Conservation (phyloP, 1,284 basidiomycete genomes). For the Cystobasidiaceae sp. region DNA sequence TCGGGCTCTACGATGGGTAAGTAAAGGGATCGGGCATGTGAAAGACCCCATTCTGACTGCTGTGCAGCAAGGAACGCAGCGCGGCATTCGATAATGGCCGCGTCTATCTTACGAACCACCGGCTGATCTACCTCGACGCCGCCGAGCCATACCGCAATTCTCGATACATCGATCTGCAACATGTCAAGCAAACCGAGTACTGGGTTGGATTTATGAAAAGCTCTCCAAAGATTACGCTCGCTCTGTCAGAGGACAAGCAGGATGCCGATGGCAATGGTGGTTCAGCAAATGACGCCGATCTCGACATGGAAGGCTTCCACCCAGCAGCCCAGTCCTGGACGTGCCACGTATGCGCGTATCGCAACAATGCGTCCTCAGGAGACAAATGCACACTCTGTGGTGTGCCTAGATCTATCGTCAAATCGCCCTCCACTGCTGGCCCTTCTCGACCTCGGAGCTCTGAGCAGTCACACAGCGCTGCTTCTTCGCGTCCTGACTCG, state of each 20-base stretch:
- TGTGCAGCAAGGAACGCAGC: constrained; percentile 68
- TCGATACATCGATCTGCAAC: constrained; percentile 55
- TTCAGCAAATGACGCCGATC: constrained; percentile 1
- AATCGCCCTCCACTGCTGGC: constrained; percentile 41
- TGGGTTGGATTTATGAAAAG: constrained; percentile 89
- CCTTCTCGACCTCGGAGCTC: constrained; percentile 1
- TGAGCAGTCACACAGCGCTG: constrained; percentile 2
- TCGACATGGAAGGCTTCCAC: constrained; percentile 46
- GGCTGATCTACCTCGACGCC: constrained; percentile 73
- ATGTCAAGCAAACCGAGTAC: constrained; percentile 73
- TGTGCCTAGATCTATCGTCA: constrained; percentile 44
- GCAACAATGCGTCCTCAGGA: constrained; percentile 56
- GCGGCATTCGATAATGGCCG: constrained; percentile 65
- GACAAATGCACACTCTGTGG: constrained; percentile 68
- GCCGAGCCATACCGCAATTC: constrained; percentile 50
- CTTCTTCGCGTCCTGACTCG: constrained; percentile 12
- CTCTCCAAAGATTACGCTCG: constrained; percentile 79
- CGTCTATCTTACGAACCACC: constrained; percentile 73
- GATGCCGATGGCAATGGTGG: background rate
- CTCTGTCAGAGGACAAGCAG: constrained; percentile 50
- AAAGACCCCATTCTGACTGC: background rate
- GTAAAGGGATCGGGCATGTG: constrained; percentile 40
- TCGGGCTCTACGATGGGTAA: constrained; percentile 87
- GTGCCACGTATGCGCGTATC: constrained; percentile 77
- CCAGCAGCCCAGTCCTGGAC: constrained; percentile 55